Percentiles rank a stretch among this genome's conserved stretches.
Evolutionary conservation across 2,329 filamentous ascomycete species (phyloP).

Genomic region (Pseudogymnoascus pannorum): DNA sequence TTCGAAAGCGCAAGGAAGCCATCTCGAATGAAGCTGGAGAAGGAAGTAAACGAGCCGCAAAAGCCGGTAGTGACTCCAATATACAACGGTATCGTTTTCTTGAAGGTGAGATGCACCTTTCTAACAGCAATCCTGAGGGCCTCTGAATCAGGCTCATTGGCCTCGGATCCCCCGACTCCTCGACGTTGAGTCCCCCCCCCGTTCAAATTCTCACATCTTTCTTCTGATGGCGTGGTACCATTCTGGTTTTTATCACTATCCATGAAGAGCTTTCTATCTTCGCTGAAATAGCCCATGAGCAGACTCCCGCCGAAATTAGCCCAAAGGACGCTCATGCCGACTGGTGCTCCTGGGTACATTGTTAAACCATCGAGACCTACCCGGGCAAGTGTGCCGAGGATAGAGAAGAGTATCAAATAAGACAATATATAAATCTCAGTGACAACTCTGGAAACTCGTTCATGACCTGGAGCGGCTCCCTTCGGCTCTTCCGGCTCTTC

Average conservation of each 20-base stretch:
- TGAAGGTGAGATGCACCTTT: conserved; percentile 54
- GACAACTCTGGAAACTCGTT: conserved; percentile 37
- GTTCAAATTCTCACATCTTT: conserved; percentile 18
- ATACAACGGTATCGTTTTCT: conserved; percentile 84
- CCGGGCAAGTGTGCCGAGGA: conserved; percentile 76
- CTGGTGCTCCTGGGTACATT: conserved; percentile 67
- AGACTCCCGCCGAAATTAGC: conserved; percentile 78
- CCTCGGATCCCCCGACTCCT: conserved; percentile 12
- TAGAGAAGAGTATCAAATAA: conserved; percentile 77
- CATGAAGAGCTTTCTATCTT: conserved; percentile 70
- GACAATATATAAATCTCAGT: conserved; percentile 66
- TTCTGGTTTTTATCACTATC: conserved; percentile 30
- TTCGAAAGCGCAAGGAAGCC: conserved; percentile 74
- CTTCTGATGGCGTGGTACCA: conserved; percentile 30
- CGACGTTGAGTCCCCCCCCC: conserved; percentile 11
- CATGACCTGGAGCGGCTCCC: background rate
- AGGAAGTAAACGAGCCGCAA: conserved; percentile 84
- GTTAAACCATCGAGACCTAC: conserved; percentile 75
- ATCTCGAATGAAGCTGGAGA: conserved; percentile 79
- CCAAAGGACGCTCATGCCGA: conserved; percentile 73
- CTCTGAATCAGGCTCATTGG: conserved; percentile 12
- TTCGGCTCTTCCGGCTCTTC: background rate
- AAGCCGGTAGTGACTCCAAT: conserved; percentile 81
- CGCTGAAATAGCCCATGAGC: conserved; percentile 76
- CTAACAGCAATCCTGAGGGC: conserved; percentile 34